Conservation (phyloP, 129 eudicot species). For the Lonicera japonica region DNA sequence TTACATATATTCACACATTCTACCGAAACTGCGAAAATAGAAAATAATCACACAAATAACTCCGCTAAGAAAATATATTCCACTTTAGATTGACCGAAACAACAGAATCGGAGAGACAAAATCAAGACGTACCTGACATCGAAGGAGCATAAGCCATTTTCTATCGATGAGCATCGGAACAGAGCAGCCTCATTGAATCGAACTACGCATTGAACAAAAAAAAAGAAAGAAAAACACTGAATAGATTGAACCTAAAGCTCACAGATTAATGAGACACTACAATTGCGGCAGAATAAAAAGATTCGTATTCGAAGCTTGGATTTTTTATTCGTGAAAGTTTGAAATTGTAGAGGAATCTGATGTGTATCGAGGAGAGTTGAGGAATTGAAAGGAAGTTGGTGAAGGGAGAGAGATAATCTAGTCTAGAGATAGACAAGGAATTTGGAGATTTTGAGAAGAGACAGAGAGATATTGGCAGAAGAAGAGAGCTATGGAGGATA, state of each 20-base stretch:
- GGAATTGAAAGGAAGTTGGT: too few species aligned
- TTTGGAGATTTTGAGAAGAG: background rate
- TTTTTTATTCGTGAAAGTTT: too few species aligned
- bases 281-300: too few species aligned
- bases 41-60: too few species aligned
- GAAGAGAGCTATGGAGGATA: slow-evolving; percentile 8
- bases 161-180: slow-evolving; percentile 60
- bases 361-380: too few species aligned
- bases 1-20: slow-evolving; percentile 79
- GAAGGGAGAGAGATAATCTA: too few species aligned
- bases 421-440: background rate
- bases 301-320: too few species aligned
- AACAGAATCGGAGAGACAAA: slow-evolving; percentile 6
- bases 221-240: background rate
- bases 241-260: too few species aligned
- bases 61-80: too few species aligned
- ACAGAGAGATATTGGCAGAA: background rate
- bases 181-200: slow-evolving; percentile 28
- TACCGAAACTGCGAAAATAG: slow-evolving; percentile 56
- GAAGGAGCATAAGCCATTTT: slow-evolving; percentile 74
- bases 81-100: background rate
- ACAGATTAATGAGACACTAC: too few species aligned
- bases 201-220: slow-evolving; percentile 20
- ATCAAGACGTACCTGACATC: slow-evolving; percentile 54
- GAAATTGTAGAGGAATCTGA: too few species aligned